Conservation (phyloP, 495 filamentous ascomycete species). For the Penicillium psychrofluorescens region DNA sequence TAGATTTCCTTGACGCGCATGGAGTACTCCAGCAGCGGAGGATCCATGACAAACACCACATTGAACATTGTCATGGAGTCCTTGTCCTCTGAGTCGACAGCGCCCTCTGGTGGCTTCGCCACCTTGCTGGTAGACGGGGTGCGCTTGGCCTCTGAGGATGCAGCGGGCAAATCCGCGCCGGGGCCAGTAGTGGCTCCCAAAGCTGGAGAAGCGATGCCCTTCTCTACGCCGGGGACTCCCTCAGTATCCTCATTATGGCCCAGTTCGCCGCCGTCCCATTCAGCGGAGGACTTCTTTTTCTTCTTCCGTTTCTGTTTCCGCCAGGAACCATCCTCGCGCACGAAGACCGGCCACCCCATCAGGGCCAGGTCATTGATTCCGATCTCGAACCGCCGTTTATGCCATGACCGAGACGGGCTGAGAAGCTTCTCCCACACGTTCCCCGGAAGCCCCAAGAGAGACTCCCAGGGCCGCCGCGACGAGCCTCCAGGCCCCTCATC, state of each 20-base stretch:
- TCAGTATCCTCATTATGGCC: constrained; percentile 37
- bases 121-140: constrained; percentile 33
- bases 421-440: constrained; percentile 78
- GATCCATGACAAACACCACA: constrained; percentile 83
- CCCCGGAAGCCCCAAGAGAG: constrained; percentile 65
- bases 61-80: constrained; percentile 91
- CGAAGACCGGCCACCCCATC: constrained; percentile 80
- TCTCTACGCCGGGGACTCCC: constrained; percentile 25
- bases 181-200: constrained; percentile 16
- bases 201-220: constrained; percentile 24
- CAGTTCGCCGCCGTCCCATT: constrained; percentile 34
- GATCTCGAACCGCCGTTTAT: constrained; percentile 82
- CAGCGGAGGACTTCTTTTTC: constrained; percentile 35
- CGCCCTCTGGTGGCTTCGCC: constrained; percentile 22
- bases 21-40: constrained; percentile 68
- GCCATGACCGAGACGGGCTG: constrained; percentile 70
- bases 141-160: constrained; percentile 27
- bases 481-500: constrained; percentile 45
- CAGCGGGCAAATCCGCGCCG: constrained; percentile 23
- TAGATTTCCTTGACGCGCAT: constrained; percentile 72
- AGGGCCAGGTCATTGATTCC: constrained; percentile 78
- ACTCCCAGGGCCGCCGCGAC: constrained; percentile 63
- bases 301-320: constrained; percentile 64
- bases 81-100: constrained; percentile 47
- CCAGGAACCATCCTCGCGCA: constrained; percentile 81